Evolutionary conservation across 805 yeast genomes (phyloP), one percentile per base, ranked within the genome.

Genomic region (Nakazawaea siamensis): DNA sequence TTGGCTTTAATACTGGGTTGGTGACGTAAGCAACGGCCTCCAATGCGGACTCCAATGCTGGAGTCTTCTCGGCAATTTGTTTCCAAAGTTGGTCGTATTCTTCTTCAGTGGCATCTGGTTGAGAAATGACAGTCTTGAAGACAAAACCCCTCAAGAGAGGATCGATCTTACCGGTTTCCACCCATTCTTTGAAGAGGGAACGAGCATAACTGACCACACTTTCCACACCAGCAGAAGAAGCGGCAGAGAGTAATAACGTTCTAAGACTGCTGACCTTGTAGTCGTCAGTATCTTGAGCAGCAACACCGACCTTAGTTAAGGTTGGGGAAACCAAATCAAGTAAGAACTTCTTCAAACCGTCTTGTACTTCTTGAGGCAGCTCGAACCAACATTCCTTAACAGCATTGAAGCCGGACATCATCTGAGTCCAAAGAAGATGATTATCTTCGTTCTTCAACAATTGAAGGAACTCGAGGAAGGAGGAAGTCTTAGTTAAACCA

Each of bases 31-130:
- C 83, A 30, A 78, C 52, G 0, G 83, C 69, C n/a, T 51, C 49
- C 18, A 76, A 55, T 0, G 80, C 76, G 2, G 73, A 67, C 51
- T 76, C 83, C 34, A 75, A 63, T 5, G 80, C 55, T 2, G 67
- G 48, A 8, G 85, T 81, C n/a, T n/a, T n/a, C 10, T 53, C 42
- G 8, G 55, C 50, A 19, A 68, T 68, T 48, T 76, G 78, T n/a
- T 58, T 43, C 36, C 67, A 42, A 5, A 76, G 61, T 3, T 48
- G 14, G 35, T 66, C 51, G 53, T 68, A 54, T 41, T 67, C 41
- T 18, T 57, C 45, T 42, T 52, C 43, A 37, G 50, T 43, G 34
- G 60, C 53, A 10, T 49, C 44, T 4, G 56, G 44, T n/a, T 65
- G 59, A 1, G 67, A 44, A 4, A 68, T 51, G 20, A 73, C 49